Evolutionary conservation across 441 rosid genomes (phyloP).

Genomic region (Raphanus hybrid): DNA sequence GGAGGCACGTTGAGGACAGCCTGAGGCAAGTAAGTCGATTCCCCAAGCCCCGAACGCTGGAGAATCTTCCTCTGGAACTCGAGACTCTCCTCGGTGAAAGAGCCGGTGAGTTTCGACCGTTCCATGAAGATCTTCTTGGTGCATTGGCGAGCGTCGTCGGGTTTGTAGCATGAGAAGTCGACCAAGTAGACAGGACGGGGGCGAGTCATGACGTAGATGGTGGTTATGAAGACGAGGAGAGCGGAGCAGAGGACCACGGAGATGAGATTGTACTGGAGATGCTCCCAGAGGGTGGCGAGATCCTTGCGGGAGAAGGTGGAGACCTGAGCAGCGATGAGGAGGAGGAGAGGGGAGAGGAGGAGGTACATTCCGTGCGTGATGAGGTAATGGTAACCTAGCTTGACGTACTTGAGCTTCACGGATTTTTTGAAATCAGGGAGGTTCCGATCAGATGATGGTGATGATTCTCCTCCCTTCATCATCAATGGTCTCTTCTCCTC

Average conservation of each 20-base stretch:
- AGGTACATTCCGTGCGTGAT: constrained; percentile 72
- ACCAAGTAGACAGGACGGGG: constrained; percentile 60
- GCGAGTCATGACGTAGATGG: constrained; percentile 56
- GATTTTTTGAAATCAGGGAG: constrained; percentile 67
- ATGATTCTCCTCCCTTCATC: not conserved
- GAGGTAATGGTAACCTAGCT: constrained; percentile 65
- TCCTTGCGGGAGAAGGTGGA: constrained; percentile 54
- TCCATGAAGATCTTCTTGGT: constrained; percentile 54
- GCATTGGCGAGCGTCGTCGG: constrained; percentile 55
- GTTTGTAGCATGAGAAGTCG: constrained; percentile 58
- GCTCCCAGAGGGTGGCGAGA: constrained; percentile 54
- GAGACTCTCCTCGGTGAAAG: constrained; percentile 56
- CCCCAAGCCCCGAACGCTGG: constrained; percentile 64
- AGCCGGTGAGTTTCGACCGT: constrained; percentile 45
- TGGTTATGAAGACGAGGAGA: constrained; percentile 53
- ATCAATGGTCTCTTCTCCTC: constrained; percentile 31
- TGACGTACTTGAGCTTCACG: constrained; percentile 59
- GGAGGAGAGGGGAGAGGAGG: constrained; percentile 50
- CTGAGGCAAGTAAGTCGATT: constrained; percentile 58
- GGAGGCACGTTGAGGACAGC: constrained; percentile 59
- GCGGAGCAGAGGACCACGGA: constrained; percentile 55
- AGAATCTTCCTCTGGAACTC: constrained; percentile 58
- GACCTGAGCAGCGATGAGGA: constrained; percentile 50
- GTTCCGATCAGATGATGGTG: constrained; percentile 29
- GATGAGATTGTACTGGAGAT: constrained; percentile 60